These are phyloP conservation scores for Magnaporthiopsis incrustans DNA, from an alignment of 2,329 filamentous ascomycete species.

Conservation along the genomic window DNA sequence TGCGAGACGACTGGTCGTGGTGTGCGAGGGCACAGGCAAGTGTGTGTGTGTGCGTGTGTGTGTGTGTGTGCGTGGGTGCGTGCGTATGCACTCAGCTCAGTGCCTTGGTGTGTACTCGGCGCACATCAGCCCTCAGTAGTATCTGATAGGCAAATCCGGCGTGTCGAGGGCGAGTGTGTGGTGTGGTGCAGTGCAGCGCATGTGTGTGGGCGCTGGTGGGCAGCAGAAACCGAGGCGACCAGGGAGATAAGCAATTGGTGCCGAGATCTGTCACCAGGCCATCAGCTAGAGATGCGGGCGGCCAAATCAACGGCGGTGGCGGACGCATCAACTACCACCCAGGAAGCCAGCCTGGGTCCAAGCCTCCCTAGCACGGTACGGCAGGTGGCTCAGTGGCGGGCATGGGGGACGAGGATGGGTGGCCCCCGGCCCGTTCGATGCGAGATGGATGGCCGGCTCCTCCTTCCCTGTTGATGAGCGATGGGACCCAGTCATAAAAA, in stretches of 20 bases:
- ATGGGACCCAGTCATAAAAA: too few species aligned
- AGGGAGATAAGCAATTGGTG: slow-evolving; percentile 4
- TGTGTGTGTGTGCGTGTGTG: not conserved
- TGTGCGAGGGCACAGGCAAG: not conserved
- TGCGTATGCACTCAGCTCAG: too few species aligned
- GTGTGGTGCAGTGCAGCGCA: too few species aligned
- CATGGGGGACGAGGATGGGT: not conserved
- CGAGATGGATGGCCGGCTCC: not conserved
- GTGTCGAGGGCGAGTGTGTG: too few species aligned
- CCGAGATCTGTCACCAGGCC: slow-evolving; percentile 4
- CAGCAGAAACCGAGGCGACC: not conserved
- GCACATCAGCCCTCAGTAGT: too few species aligned
- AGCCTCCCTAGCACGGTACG: not conserved
- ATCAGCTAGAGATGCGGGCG: not conserved
- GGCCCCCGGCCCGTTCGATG: not conserved
- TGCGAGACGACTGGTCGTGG: not conserved
- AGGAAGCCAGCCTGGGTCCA: too few species aligned
- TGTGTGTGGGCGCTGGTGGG: not conserved
- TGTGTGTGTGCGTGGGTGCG: not conserved
- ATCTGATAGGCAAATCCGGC: too few species aligned
- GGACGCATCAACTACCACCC: not conserved
- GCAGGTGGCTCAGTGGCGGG: not conserved
- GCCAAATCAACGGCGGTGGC: not conserved
- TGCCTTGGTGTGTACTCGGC: too few species aligned
- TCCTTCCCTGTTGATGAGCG: too few species aligned